Percentiles rank a stretch among this genome's conserved stretches.
Evolutionary conservation across 2,329 filamentous ascomycete species (phyloP).

Genomic region (Fusarium begoniae): DNA sequence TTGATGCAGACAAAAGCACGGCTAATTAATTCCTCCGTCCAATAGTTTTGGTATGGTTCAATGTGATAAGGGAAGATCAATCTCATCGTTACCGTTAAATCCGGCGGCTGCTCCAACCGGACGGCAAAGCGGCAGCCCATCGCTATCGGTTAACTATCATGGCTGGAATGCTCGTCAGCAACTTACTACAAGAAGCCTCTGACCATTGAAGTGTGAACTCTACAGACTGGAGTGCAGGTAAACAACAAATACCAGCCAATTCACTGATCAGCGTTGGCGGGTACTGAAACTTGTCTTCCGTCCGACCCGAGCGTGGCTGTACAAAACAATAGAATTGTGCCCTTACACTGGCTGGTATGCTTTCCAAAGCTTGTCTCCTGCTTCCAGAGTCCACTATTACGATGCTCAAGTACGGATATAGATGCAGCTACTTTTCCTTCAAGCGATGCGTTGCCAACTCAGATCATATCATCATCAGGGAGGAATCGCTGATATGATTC

Average conservation of each 20-base stretch:
- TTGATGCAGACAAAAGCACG: conserved; percentile 23
- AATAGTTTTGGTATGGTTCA: conserved; percentile 2
- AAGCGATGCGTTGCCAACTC: background rate
- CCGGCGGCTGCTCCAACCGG: conserved; percentile 10
- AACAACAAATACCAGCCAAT: conserved; percentile 20
- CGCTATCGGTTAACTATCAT: background rate
- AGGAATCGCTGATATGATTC: background rate
- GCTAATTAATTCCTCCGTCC: conserved; percentile 22
- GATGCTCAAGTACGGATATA: background rate
- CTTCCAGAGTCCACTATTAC: background rate
- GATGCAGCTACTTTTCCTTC: background rate
- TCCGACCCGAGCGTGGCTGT: conserved; percentile 36
- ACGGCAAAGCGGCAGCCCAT: conserved; percentile 28
- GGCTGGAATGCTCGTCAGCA: conserved; percentile 18
- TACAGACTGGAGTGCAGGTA: background rate
- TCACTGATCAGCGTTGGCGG: conserved; percentile 13
- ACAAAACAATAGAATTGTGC: conserved; percentile 22
- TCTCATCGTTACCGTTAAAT: background rate
- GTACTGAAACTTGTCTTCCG: conserved; percentile 28
- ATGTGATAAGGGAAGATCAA: conserved; percentile 14
- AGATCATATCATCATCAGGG: background rate
- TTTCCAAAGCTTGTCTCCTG: background rate
- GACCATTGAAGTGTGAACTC: background rate
- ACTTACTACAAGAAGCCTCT: conserved; percentile 2
- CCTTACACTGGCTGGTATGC: background rate